Percentiles rank a stretch among this genome's conserved stretches.
Evolutionary conservation across 1,284 basidiomycete species (phyloP).

Genomic region (Ganoderma multipileum): DNA sequence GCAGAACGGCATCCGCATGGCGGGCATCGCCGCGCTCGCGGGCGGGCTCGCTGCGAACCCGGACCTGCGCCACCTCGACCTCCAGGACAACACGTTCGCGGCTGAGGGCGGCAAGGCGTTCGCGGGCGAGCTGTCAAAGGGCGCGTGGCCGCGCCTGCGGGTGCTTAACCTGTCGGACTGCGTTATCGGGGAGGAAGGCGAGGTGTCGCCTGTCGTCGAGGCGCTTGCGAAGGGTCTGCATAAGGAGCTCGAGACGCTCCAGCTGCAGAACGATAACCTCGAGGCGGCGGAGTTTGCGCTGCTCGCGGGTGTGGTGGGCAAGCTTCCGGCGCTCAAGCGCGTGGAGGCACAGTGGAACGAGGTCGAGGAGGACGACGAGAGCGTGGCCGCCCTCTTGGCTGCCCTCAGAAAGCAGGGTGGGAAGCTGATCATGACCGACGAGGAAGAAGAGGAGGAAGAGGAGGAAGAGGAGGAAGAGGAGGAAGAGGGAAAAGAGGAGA

Average conservation of each 20-base stretch:
- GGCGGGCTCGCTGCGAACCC: conserved; percentile 77
- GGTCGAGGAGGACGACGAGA: conserved; percentile 76
- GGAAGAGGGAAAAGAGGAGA: conserved; percentile 53
- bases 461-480: conserved; percentile 67
- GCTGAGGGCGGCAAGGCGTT: conserved; percentile 79
- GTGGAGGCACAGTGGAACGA: conserved; percentile 93
- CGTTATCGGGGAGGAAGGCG: conserved; percentile 77
- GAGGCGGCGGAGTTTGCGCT: conserved; percentile 74
- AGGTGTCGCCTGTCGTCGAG: conserved; percentile 69
- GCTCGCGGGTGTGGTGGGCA: conserved; percentile 71
- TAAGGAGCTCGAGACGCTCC: conserved; percentile 75
- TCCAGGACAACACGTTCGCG: conserved; percentile 97
- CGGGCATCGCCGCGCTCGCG: conserved; percentile 87
- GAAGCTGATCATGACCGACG: conserved; percentile 64
- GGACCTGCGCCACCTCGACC: conserved; percentile 81
- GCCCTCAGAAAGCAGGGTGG: conserved; percentile 76
- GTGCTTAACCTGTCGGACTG: conserved; percentile 94
- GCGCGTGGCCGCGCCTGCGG: conserved; percentile 74
- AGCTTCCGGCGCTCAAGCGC: conserved; percentile 62
- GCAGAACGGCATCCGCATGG: conserved; percentile 97
- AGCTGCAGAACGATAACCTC: conserved; percentile 92
- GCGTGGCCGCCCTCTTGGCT: conserved; percentile 67
- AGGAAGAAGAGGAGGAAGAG: conserved; percentile 84
- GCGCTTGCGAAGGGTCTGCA: conserved; percentile 78
- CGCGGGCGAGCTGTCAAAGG: conserved; percentile 64